phyloP scores from a whole-genome alignment of 2,329 filamentous ascomycete genomes.

The Hymenoscyphus fructigenus region DNA sequence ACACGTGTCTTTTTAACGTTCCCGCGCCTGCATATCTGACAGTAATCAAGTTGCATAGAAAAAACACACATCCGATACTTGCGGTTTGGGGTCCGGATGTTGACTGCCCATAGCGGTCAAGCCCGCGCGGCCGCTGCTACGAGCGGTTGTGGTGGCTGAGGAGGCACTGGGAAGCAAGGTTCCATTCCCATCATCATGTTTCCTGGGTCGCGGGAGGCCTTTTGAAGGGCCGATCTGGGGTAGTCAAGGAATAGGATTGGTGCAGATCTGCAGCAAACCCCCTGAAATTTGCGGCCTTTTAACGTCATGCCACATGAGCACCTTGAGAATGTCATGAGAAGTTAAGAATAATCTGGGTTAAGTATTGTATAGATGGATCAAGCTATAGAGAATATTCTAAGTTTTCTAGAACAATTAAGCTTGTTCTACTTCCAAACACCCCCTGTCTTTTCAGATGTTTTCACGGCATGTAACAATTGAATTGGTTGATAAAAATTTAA shows the following conservation, averaged over 20 bases:
- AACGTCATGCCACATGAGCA: neutral
- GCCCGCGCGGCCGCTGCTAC: neutral
- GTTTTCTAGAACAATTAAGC: neutral
- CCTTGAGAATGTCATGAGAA: neutral
- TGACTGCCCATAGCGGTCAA: neutral
- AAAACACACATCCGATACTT: neutral
- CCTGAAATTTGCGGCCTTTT: neutral
- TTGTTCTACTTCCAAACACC: neutral
- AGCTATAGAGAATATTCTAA: too few relatives aligned
- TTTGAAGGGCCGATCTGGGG: neutral
- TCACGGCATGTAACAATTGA: neutral
- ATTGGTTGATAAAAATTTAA: neutral
- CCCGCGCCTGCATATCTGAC: conserved; percentile 1
- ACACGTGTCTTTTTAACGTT: neutral
- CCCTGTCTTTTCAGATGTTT: neutral
- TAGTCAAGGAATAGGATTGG: conserved; percentile 1
- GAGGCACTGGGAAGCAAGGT: neutral
- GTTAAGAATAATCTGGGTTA: neutral
- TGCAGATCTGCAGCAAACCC: neutral
- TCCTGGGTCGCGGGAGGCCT: neutral
- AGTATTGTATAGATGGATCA: neutral
- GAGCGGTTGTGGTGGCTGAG: conserved; percentile 1
- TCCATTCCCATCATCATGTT: neutral
- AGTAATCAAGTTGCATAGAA: neutral
- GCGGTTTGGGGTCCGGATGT: neutral